Percentiles rank a stretch among this genome's conserved stretches.
Conservation (phyloP, 164 flowering plant species). For the Umbilicus rupestris region DNA sequence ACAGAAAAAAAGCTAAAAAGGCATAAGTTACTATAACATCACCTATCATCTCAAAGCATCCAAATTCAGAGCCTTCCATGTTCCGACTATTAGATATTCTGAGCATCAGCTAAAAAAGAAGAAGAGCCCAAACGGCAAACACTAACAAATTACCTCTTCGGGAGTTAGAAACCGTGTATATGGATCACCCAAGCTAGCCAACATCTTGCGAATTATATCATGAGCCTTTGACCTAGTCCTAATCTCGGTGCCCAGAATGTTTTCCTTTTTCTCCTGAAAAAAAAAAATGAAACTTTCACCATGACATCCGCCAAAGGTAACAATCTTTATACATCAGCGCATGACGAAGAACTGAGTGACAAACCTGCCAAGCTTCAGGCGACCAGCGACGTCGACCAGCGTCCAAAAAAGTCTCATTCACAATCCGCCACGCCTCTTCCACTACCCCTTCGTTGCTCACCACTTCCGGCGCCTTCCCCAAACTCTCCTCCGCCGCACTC, state of each 20-base stretch:
- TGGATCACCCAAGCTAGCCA: constrained; percentile 78
- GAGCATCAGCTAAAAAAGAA: background rate
- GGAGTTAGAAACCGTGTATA: constrained; percentile 90
- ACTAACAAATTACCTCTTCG: constrained; percentile 41
- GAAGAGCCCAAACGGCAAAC: background rate
- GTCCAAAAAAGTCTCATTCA: constrained; percentile 71
- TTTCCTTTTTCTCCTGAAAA: constrained; percentile 53
- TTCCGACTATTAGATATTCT: background rate
- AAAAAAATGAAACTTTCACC: background rate
- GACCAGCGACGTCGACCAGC: constrained; percentile 56
- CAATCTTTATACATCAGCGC: background rate
- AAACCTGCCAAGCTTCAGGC: constrained; percentile 70
- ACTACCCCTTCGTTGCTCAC: constrained; percentile 65
- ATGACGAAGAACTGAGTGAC: background rate
- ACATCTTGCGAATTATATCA: constrained; percentile 59
- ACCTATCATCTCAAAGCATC: background rate
- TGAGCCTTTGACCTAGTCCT: constrained; percentile 80
- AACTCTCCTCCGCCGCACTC: constrained; percentile 19
- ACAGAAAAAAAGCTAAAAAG: constrained; percentile 35
- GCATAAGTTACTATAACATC: constrained; percentile 18
- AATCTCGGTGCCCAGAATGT: constrained; percentile 39
- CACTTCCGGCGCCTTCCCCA: constrained; percentile 19
- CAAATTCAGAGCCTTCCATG: background rate
- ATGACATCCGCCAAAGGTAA: background rate
- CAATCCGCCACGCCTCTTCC: constrained; percentile 90